Evolutionary conservation across 306 rosid genomes (phyloP), one percentile per base, ranked within the genome.

Genomic region (Cicer judaicum): DNA sequence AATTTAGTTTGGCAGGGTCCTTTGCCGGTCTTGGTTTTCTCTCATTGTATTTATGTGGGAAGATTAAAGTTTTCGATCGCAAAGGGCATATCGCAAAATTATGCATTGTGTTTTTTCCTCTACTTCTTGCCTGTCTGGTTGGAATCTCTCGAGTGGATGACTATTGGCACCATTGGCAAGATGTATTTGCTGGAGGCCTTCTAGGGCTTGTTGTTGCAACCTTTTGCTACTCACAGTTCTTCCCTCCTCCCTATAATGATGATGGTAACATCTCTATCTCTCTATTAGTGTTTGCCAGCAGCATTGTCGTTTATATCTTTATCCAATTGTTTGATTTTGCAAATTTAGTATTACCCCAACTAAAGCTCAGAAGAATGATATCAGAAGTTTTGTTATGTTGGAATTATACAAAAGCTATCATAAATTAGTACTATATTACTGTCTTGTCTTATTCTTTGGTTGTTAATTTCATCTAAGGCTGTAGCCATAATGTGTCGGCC

Each of bases 161-260:
- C 79, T 93, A 93, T 76, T 91, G 98, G 98, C 98, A 93, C 80
- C 98, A 91, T 80, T 93, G 98, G 98, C 91, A 87, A 82, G 98
- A 93, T 74, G 97, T 93, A 8, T 91, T 93, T 57, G 89, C 89
- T 11, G 98, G 96, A 62, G 92, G 87, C 8, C 54, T 93, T 64
- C 54, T 93, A 70, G 98, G 98, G 71, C 81, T 91, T 39, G 84
- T 86, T 12, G 90, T 94, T 52, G 89, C 98, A 2, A 72, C 84
- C 6, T 87, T 94, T 74, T 94, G 98, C 85, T 94, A 94, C 76
- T 60, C 74, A 14, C 98, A 94, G 80, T 94, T 91, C 91, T 94
- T 88, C 82, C 88, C 98, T 62, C 64, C 88, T 18, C 98, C 98
- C 46, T 86, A 85, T 52, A 42, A 57, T 0, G 78, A 90, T 16